Evolutionary conservation across 257 asterid genomes (phyloP), one percentile per base, ranked within the genome.

Genomic region (Paulownia fortunei): DNA sequence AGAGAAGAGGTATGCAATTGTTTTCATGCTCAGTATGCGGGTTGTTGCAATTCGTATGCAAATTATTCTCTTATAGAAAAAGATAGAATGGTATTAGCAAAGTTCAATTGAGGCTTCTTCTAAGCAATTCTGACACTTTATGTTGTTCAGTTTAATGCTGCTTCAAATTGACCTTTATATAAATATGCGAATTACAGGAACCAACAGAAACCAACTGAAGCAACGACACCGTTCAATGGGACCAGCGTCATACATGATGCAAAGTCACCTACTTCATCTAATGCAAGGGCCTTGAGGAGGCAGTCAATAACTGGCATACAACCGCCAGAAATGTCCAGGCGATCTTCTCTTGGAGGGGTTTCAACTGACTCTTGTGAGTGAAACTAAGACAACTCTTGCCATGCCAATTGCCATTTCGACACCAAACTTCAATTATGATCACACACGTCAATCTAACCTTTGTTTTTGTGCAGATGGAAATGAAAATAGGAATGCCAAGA

Each of bases 291-390:
- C 44, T 72, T 78, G 18, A 92, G 94, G 84, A 92, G 98, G 82
- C 97, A 88, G 70, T 96, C 99, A 24, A 44, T 96, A 65, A 89
- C 94, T 2, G 87, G 92, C 56, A 56, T 92, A 75, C 85, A 69
- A 39, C 90, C 83, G n/a, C 85, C 87, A 13, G 92, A 84, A 64
- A 86, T 69, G 44, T 87, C 94, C 10, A 85, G 92, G 61, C 78
- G 97, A 77, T 82, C 97, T 73, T 91, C 98, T 27, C 86, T 90
- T 71, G 96, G 96, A 77, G 96, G 94, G 58, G 79, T 79, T 72
- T 65, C 90, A 4, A 71, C 86, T 13, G 79, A 89, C 18, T 82
- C 90, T 30, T 74, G 94, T 88, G 80, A 84, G 93, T 76, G 61
- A 79, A 72, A 58, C 41, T 39, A n/a, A n/a, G n/a, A n/a, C n/a